These are phyloP conservation scores for Rhododendron griersonianum DNA, from an alignment of 148 eudicot species.

Conservation along the genomic window DNA sequence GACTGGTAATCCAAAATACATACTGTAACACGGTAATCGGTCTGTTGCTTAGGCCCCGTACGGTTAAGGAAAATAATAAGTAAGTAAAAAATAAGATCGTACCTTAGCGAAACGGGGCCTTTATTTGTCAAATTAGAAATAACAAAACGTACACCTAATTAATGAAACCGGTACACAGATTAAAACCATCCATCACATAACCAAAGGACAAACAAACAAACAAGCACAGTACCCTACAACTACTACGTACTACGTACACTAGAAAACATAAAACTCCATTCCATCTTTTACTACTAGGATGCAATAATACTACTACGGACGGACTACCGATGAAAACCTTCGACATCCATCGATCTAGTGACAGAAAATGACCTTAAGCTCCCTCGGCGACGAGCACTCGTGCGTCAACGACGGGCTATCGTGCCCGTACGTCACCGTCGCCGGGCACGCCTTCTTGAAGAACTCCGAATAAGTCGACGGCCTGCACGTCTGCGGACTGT, in stretches of 20 bases:
- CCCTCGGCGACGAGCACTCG: conserved; percentile 82
- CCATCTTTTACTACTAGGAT: not conserved
- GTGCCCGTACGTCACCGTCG: conserved; percentile 78
- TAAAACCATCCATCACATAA: not conserved
- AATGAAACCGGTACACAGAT: too few relatives aligned
- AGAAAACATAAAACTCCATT: not conserved
- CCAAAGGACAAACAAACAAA: not conserved
- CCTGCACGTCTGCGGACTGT: conserved; percentile 48
- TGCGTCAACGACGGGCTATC: conserved; percentile 86
- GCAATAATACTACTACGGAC: too few relatives aligned
- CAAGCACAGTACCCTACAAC: not conserved
- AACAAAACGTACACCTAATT: too few relatives aligned
- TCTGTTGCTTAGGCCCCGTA: too few relatives aligned
- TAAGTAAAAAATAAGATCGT: too few relatives aligned
- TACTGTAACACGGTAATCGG: too few relatives aligned
- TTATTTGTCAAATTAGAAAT: too few relatives aligned
- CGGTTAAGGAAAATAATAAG: too few relatives aligned
- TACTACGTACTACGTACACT: not conserved
- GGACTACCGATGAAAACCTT: not conserved
- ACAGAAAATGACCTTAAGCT: conserved; percentile 96
- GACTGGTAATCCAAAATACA: too few relatives aligned
- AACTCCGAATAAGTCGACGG: conserved; percentile 45
- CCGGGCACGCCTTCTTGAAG: conserved; percentile 79
- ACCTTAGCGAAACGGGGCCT: too few relatives aligned
- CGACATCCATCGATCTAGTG: conserved; percentile 31